Evolutionary conservation across 495 filamentous ascomycete genomes (phyloP), one percentile per base, ranked within the genome.

Genomic region (Penicillium goetzii): DNA sequence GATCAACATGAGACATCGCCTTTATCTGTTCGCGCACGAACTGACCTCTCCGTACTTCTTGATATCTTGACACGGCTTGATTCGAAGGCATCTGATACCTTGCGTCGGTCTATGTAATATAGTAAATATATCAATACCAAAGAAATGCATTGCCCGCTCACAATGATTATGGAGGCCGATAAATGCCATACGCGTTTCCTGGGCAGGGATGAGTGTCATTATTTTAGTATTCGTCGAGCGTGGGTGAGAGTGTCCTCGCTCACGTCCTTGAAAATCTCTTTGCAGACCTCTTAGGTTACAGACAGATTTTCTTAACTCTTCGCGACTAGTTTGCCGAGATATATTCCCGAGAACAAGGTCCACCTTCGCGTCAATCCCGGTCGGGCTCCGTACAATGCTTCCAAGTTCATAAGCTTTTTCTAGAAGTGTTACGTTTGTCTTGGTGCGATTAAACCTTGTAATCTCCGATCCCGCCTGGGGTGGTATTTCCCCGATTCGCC

Each of bases 31-130:
- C 58, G 68, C 28, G 68, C 68, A 15, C 65, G 59, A n/a, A 65
- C 49, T 45, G 65, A 70, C 43, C 59, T 70, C 4, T 65, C 65
- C 25, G 64, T 68, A 17, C 55, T 70, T 12, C 65, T 70, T 36
- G 65, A 70, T 56, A 67, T 70, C 51, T 50, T 70, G 36, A 68
- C 65, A 6, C 36, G 59, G 15, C 62, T 70, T 15, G 65, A 70
- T 30, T 70, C 68, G 12, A 70, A 70, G 52, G 68, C 68, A 34
- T 68, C 65, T 12, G 68, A 70, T 40, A 58, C 65, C 19, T 64
- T 70, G 57, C 67, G 71, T 34, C 50, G 71, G 38, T 62, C 53
- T 38, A 19, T 65, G n/a, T 65, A 19, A 53, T 10, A 8, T 32
- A 9, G 9, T 11, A 14, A 8, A 30, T 28, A 0, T 10, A 53